A percentile compares a stretch with the other conserved stretches of the same genome.
Evolutionary conservation across 169 alveolate genomes (phyloP).

Genomic region (Eimeria zaria): DNA sequence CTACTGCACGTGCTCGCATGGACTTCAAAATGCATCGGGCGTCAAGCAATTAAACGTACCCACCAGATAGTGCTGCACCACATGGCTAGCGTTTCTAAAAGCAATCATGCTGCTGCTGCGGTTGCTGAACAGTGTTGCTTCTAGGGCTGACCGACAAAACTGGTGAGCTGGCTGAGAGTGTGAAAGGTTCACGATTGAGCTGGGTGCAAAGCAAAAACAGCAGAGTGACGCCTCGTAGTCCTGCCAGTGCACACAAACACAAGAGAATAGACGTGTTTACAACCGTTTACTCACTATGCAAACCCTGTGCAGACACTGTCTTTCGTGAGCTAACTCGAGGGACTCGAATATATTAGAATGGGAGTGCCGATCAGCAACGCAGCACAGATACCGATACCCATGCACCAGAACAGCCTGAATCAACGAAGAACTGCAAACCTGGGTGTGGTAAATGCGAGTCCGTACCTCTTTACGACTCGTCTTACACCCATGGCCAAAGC

Average conservation of each 20-base stretch:
- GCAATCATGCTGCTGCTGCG: background rate
- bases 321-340: background rate
- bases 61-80: background rate
- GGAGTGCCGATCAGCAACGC: background rate
- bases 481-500: background rate
- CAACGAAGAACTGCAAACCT: background rate
- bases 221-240: background rate
- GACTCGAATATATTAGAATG: background rate
- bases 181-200: background rate
- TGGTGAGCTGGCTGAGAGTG: background rate
- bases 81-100: background rate
- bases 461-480: conserved; percentile 34
- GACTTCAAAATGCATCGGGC: background rate
- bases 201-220: background rate
- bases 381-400: background rate
- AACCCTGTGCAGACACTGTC: background rate
- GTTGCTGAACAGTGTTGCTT: background rate
- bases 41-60: background rate
- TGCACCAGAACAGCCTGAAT: background rate
- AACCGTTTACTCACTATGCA: no score
- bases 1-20: background rate
- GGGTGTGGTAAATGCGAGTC: background rate
- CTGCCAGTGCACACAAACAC: background rate
- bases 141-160: background rate
- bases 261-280: background rate